Base-by-base conservation (phyloP, 78 protist genomes). In the Guillardia theta region DNA sequence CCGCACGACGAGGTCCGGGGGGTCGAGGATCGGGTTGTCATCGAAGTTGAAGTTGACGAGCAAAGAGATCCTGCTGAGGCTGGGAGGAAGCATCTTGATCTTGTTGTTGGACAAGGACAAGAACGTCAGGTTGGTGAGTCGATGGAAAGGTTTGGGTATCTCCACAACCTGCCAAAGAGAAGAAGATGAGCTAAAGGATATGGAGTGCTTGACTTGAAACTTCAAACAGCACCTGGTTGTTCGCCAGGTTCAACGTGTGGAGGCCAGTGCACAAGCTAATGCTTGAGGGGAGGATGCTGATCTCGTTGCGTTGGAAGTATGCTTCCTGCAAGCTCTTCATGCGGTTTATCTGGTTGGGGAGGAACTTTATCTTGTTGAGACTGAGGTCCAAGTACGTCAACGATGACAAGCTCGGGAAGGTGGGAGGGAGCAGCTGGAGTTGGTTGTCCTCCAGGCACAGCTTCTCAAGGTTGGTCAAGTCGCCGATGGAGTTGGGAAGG, bases 291-390 rank as follows among this genome's bases (percentile, higher is more conserved):
- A 92, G 39, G 19, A n/a, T 10, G 6, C 15, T 12, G 45, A 92
- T 4, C 22, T 88, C 70, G 50, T 88, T 88, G 58, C 45, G 36
- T n/a, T n/a, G 9, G 70, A 33, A 12, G 24, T 92, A 80, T 18
- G 54, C 80, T 80, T 92, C 53, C 43, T 92, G 44, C 46, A 92
- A 8, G 87, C 83, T 54, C 39, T 18, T n/a, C 94, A 92, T 24
- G 44, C 54, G 0, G 39, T 41, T 46, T n/a, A 92, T n/a, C 6
- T 48, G 30, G 41, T 30, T 22, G 24, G 94, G 94, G 27, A 92
- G 83, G 15, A 5, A 48, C 90, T 64, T 12, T 30, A 92, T 43
- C 1, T 37, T 15, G 83, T 92, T 92, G 43, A 43, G 22, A 24
- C 62, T 45, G 33, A 64, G 19, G 21, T 92, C 64, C 44, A 92